phyloP scores from a whole-genome alignment of 2,329 filamentous ascomycete genomes.

The Beauveria sp. region DNA sequence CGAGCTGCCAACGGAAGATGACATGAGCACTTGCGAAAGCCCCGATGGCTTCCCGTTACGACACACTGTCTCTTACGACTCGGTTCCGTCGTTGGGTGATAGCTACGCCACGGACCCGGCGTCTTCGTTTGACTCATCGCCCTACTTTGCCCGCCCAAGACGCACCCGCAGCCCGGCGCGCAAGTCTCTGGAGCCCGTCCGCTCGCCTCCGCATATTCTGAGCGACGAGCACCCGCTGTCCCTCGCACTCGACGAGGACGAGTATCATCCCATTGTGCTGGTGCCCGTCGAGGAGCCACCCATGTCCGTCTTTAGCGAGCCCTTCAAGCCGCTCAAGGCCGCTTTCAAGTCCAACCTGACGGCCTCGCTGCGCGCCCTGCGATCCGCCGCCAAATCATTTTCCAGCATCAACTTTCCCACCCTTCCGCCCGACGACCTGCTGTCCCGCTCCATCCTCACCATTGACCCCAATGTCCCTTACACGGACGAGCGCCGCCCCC shows the following conservation, averaged over 20 bases:
- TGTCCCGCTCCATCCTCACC: conserved; percentile 59
- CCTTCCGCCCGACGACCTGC: conserved; percentile 57
- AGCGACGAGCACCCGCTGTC: conserved; percentile 44
- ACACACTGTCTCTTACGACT: conserved; percentile 51
- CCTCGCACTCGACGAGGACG: conserved; percentile 24
- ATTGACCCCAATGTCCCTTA: conserved; percentile 60
- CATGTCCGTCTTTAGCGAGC: conserved; percentile 23
- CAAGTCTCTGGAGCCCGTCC: conserved; percentile 44
- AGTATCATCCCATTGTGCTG: conserved; percentile 45
- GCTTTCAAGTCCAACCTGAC: conserved; percentile 65
- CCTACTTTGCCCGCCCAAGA: conserved; percentile 26
- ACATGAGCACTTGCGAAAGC: conserved; percentile 42
- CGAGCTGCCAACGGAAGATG: conserved; percentile 43
- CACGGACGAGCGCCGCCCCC: conserved; percentile 59
- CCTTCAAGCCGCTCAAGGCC: conserved; percentile 43
- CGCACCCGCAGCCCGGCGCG: conserved; percentile 34
- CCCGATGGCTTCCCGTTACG: conserved; percentile 42
- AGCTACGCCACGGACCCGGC: conserved; percentile 44
- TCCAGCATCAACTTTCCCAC: conserved; percentile 55
- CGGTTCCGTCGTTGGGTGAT: conserved; percentile 51
- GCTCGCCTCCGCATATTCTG: conserved; percentile 44
- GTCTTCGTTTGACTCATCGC: conserved; percentile 42
- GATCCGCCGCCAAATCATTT: conserved; percentile 56
- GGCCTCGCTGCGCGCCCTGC: conserved; percentile 56
- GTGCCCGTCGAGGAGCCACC: conserved; percentile 22